A percentile compares a stretch with the other conserved stretches of the same genome.
phyloP scores from a whole-genome alignment of 495 filamentous ascomycete genomes.

The Penicillium psychrofluorescens region DNA sequence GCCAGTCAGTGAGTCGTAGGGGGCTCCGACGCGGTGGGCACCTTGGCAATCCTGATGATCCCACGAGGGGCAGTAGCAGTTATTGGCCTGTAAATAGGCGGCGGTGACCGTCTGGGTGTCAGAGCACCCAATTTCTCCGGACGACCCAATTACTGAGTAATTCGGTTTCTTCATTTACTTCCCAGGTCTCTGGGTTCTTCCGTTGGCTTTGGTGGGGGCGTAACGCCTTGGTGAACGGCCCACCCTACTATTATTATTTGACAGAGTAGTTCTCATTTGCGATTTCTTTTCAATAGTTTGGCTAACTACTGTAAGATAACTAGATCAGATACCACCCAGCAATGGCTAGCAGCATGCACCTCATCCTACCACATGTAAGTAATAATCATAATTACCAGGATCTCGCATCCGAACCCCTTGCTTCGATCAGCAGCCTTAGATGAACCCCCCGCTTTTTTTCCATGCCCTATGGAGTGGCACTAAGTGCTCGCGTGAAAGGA shows the following conservation, averaged over 20 bases:
- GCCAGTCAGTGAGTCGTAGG: constrained; percentile 1
- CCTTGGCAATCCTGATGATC: constrained; percentile 14
- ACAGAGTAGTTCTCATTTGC: constrained; percentile 12
- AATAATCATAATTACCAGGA: constrained; percentile 8
- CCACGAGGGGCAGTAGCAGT: not conserved
- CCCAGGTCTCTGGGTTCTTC: constrained; percentile 22
- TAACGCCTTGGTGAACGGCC: constrained; percentile 12
- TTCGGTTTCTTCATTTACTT: constrained; percentile 17
- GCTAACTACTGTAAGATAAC: too few species aligned
- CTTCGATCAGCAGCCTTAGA: constrained; percentile 22
- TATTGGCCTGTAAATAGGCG: too few species aligned
- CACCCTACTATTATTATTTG: constrained; percentile 10
- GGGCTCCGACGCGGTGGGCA: not conserved
- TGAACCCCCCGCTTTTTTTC: constrained; percentile 14
- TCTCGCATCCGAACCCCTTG: constrained; percentile 21
- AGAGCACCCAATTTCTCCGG: too few species aligned
- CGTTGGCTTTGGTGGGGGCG: constrained; percentile 19
- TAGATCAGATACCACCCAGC: too few species aligned
- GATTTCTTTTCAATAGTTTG: too few species aligned
- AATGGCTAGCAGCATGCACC: not conserved
- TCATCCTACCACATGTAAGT: constrained; percentile 11
- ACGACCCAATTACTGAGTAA: not conserved
- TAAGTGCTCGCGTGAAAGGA: not conserved
- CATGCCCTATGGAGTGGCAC: constrained; percentile 7
- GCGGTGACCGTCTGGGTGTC: not conserved